phyloP scores from a whole-genome alignment of 1,284 basidiomycete genomes.

The Rhodotorula sp. region DNA sequence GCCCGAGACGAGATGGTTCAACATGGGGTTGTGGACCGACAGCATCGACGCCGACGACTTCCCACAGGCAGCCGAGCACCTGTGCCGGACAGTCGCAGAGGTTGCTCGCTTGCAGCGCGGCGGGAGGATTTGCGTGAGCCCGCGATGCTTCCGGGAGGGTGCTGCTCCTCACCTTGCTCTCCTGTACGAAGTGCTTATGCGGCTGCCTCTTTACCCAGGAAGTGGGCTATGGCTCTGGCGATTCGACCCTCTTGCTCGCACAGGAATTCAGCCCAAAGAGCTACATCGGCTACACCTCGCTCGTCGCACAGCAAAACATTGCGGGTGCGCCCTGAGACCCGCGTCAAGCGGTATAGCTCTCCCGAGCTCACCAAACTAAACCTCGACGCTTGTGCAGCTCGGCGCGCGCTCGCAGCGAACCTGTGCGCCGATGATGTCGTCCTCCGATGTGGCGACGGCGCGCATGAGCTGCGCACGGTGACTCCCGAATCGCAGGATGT shows the following conservation, averaged over 20 bases:
- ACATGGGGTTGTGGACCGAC: conserved; percentile 24
- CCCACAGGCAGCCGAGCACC: conserved; percentile 5
- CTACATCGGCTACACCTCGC: conserved; percentile 17
- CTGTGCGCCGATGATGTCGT: background rate
- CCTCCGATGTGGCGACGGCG: conserved; percentile 19
- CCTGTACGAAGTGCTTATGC: background rate
- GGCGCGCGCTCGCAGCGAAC: background rate
- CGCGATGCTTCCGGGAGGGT: background rate
- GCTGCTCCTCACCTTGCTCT: background rate
- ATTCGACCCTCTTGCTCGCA: conserved; percentile 20
- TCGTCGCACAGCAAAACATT: background rate
- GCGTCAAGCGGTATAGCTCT: no score
- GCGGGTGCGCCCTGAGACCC: conserved; percentile 7
- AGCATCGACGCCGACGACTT: conserved; percentile 7
- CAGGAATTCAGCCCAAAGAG: conserved; percentile 5
- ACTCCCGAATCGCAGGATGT: background rate
- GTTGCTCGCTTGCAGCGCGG: conserved; percentile 3
- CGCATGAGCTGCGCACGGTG: background rate
- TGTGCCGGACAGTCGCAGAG: conserved; percentile 19
- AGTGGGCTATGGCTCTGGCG: conserved; percentile 30
- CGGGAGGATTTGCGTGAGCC: conserved; percentile 13
- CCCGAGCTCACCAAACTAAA: background rate
- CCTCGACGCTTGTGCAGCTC: background rate
- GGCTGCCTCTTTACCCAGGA: conserved; percentile 4
- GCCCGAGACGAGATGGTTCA: conserved; percentile 13